Evolutionary conservation across 345 rosid species (phyloP).

Genomic region (Lepidium africanum): DNA sequence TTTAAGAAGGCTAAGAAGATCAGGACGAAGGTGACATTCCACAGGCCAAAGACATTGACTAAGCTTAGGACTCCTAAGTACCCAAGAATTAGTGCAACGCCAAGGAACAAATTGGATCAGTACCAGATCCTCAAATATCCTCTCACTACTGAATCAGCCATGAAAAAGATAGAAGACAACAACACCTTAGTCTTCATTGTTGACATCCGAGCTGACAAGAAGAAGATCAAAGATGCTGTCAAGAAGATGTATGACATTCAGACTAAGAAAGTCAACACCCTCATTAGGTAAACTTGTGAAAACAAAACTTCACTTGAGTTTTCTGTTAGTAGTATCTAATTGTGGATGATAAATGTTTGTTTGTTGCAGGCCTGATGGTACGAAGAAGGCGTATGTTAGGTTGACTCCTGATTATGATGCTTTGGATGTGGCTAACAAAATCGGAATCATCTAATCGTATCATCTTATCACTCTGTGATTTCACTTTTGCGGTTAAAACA

Average conservation of each 20-base stretch:
- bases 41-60: constrained; percentile 34
- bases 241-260: constrained; percentile 62
- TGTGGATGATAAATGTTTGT: background rate
- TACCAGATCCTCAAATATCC: constrained; percentile 55
- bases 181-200: constrained; percentile 54
- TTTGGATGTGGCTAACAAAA: constrained; percentile 95
- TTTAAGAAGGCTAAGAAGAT: constrained; percentile 32
- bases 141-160: constrained; percentile 59
- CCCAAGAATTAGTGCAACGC: constrained; percentile 20
- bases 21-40: constrained; percentile 29
- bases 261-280: constrained; percentile 59
- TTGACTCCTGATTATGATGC: constrained; percentile 90
- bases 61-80: constrained; percentile 21
- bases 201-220: constrained; percentile 62
- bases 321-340: background rate
- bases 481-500: background rate
- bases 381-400: constrained; percentile 91
- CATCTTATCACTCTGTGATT: background rate
- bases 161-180: constrained; percentile 68
- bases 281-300: constrained; percentile 39
- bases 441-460: constrained; percentile 67
- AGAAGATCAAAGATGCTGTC: constrained; percentile 60
- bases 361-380: constrained; percentile 78
- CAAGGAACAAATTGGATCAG: constrained; percentile 31
- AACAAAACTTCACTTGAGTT: background rate